phyloP scores from a whole-genome alignment of 2,329 filamentous ascomycete species.

The Hysterium pulicare region DNA sequence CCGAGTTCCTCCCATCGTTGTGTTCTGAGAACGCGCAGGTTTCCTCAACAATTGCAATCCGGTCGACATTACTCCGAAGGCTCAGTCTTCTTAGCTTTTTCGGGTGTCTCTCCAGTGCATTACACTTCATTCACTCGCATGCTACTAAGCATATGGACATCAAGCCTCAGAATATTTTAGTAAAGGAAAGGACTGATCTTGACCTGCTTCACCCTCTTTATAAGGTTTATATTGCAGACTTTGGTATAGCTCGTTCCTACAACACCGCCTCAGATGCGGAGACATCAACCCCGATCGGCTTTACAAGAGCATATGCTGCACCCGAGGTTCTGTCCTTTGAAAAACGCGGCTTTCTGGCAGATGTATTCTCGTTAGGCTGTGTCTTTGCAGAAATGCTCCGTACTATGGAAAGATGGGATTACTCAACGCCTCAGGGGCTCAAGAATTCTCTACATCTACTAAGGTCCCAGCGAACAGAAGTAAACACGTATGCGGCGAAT shows the following conservation, averaged over 20 bases:
- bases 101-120: constrained; percentile 11
- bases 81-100: constrained; percentile 5
- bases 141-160: constrained; percentile 24
- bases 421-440: no score
- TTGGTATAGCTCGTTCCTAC: constrained; percentile 20
- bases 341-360: constrained; percentile 10
- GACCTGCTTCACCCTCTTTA: constrained; percentile 2
- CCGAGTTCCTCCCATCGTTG: no score
- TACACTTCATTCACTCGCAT: constrained; percentile 13
- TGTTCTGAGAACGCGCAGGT: constrained; percentile 9
- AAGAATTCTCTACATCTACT: no score
- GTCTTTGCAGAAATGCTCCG: constrained; percentile 21
- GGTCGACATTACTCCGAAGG: neutral
- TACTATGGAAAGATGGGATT: no score
- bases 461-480: no score
- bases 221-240: constrained; percentile 23
- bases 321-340: constrained; percentile 18
- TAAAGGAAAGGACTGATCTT: constrained; percentile 5
- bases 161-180: constrained; percentile 21
- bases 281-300: constrained; percentile 14
- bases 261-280: constrained; percentile 11
- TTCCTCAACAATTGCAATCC: neutral
- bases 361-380: constrained; percentile 23
- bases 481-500: no score
- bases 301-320: constrained; percentile 16